Evolutionary conservation across 192 early-diverging fungal species (phyloP).

Genomic region (Coemansia sp.): DNA sequence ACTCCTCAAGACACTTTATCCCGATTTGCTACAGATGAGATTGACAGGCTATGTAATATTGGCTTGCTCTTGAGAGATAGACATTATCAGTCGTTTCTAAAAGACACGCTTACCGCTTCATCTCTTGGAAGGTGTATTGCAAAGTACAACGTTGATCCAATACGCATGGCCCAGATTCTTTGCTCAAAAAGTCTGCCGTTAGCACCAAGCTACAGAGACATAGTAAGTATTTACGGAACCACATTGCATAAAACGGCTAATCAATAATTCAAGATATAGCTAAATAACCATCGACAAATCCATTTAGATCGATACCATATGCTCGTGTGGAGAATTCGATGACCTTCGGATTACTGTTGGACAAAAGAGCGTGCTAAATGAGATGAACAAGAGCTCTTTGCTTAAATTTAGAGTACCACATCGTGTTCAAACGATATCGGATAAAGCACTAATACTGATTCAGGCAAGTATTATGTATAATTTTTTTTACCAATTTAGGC

Average conservation of each 20-base stretch:
- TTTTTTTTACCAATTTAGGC: too few species aligned
- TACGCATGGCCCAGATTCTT: constrained; percentile 14
- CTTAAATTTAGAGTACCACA: constrained; percentile 7
- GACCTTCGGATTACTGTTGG: constrained; percentile 22
- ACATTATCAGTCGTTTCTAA: neutral
- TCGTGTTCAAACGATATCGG: constrained; percentile 13
- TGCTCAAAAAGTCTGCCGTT: constrained; percentile 9
- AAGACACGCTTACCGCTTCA: neutral
- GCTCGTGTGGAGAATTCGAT: constrained; percentile 22
- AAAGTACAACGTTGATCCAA: constrained; percentile 30
- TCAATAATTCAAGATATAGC: neutral
- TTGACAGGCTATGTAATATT: neutral
- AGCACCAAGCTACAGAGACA: constrained; percentile 17
- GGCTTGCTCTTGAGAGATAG: constrained; percentile 2
- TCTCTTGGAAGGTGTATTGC: constrained; percentile 27
- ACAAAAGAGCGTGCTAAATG: constrained; percentile 40
- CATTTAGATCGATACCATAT: constrained; percentile 28
- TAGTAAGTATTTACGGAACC: constrained; percentile 18
- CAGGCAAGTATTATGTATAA: constrained; percentile 37
- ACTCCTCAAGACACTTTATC: neutral
- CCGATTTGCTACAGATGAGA: constrained; percentile 3
- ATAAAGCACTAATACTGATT: constrained; percentile 37
- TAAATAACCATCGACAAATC: neutral
- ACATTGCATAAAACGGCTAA: neutral
- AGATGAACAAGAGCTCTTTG: constrained; percentile 25